Evolutionary conservation across 225 moss, liverwort and hornwort species (phyloP).

Genomic region (Thuidium tamariscinum): DNA sequence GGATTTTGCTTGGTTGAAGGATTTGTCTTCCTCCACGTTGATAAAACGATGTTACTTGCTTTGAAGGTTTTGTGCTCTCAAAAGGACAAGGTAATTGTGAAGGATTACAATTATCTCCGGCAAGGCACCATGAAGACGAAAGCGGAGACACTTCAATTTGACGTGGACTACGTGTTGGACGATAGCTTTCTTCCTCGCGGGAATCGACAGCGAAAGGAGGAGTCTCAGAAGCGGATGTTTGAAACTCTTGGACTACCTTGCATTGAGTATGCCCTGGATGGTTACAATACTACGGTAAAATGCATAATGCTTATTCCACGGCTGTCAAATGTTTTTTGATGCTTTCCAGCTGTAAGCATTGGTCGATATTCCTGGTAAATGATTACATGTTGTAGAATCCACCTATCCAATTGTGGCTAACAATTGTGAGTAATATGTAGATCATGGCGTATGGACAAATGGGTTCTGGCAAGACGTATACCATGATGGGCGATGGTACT

Average conservation of each 20-base stretch:
- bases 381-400: background rate
- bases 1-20: background rate
- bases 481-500: slow-evolving; percentile 76
- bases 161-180: slow-evolving; percentile 60
- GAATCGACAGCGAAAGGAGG: slow-evolving; percentile 50
- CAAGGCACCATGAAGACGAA: slow-evolving; percentile 15
- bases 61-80: slow-evolving; percentile 61
- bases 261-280: slow-evolving; percentile 68
- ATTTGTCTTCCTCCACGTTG: background rate
- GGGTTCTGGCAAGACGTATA: slow-evolving; percentile 70
- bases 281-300: slow-evolving; percentile 67
- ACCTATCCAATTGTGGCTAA: background rate
- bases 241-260: slow-evolving; percentile 66
- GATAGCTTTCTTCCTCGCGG: slow-evolving; percentile 59
- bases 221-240: slow-evolving; percentile 61
- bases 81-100: slow-evolving; percentile 63
- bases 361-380: background rate
- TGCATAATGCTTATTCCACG: background rate
- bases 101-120: slow-evolving; percentile 43
- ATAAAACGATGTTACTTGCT: background rate
- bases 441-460: slow-evolving; percentile 70
- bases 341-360: background rate
- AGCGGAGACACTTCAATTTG: slow-evolving; percentile 46
- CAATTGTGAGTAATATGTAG: slow-evolving; percentile 6
- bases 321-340: background rate